Base-by-base conservation (phyloP, 768 basidiomycete species). In the Mycena rosella region DNA sequence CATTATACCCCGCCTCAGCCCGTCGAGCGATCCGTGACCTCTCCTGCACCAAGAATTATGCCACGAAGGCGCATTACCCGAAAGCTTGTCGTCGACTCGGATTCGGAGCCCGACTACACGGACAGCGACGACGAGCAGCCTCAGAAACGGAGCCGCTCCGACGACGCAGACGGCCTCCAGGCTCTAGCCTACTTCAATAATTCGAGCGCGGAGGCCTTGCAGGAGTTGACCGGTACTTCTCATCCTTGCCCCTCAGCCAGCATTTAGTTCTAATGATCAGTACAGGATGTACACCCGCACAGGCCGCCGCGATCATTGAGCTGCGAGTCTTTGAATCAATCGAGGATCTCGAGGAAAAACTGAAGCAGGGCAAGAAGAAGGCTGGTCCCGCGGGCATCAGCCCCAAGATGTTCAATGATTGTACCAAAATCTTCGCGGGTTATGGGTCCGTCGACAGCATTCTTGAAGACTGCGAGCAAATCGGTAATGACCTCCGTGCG, bases 361-460 rank as follows among this genome's bases (percentile, higher is more conserved):
- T 99, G 11, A 87, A 89, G 34, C 91, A 93, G 77, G 92, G 90
- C n/a, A 94, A 90, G 83, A 96, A 94, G 82, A 96, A 95, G 75
- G 88, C 89, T 3, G 90, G 91, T 11, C 89, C 91, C 11, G 85
- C 83, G 5, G 96, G 97, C 24, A 90, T 99, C 73, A 96, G 95
- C 68, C 86, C 93, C 66, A 89, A 92, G 63, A 85, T 99, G 78
- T 95, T 99, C 76, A 95, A 97, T 74, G 95, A 96, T 71, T 96
- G 94, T 77, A 88, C 88, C 60, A 85, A 88, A 44, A 93, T 98
- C 72, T 91, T 98, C 75, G 81, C 87, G 61, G 94, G 93, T 10
- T 98, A 97, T 74, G 89, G 89, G 14, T 88, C 91, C 40, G 96
- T 99, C 61, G 98, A 99, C 77, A 88, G 84, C 67, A 91, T 98